phyloP scores from a whole-genome alignment of 1,284 basidiomycete genomes.

The Moesziomyces parantarcticus region DNA sequence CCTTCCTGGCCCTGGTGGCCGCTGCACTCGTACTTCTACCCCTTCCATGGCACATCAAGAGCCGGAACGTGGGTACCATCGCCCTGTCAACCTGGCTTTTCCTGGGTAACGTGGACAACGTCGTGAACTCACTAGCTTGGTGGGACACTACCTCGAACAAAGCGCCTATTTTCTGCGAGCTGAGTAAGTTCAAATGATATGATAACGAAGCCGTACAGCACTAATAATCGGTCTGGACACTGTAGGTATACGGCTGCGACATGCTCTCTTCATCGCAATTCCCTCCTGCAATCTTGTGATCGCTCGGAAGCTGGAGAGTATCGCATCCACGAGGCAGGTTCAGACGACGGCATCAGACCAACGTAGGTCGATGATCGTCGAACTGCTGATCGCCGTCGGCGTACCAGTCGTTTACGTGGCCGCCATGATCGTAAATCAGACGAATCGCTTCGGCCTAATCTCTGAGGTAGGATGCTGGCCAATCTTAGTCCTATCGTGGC shows the following conservation, averaged over 20 bases:
- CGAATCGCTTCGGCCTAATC: conserved; percentile 12
- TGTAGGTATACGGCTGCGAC: conserved; percentile 14
- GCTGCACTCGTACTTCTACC: conserved; percentile 9
- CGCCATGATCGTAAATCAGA: conserved; percentile 31
- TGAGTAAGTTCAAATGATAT: conserved; percentile 17
- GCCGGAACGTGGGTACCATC: conserved; percentile 18
- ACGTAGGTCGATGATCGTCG: conserved; percentile 9
- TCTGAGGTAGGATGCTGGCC: conserved; percentile 25
- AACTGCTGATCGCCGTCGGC: conserved; percentile 18
- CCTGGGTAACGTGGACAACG: conserved; percentile 19
- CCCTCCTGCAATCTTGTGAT: conserved; percentile 24
- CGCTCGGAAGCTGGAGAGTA: conserved; percentile 21
- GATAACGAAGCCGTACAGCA: too few species aligned
- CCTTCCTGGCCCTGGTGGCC: conserved; percentile 10
- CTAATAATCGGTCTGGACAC: too few species aligned
- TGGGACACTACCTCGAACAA: conserved; percentile 2
- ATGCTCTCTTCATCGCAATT: conserved; percentile 12
- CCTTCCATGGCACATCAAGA: conserved; percentile 20
- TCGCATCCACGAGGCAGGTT: conserved; percentile 23
- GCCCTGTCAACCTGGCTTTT: conserved; percentile 7
- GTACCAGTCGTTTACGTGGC: conserved; percentile 14
- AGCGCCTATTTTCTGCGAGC: conserved; percentile 18
- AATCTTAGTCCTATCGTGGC: conserved; percentile 5
- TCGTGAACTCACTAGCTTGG: conserved; percentile 19
- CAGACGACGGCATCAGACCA: conserved; percentile 1